Conservation (phyloP, 2,329 filamentous ascomycete species). For the Niveomyces coronatus region DNA sequence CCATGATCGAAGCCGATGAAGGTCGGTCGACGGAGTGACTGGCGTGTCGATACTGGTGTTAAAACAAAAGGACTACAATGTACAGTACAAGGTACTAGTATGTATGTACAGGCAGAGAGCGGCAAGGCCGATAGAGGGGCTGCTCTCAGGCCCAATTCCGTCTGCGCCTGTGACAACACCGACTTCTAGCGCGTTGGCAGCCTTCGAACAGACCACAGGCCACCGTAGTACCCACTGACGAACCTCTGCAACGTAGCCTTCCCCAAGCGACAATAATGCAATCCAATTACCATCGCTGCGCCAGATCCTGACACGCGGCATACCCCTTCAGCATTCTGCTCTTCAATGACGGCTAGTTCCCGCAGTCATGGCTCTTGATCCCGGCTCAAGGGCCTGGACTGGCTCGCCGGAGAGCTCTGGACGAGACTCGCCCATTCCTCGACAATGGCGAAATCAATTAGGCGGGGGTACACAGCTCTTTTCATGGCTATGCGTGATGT, state of each 20-base stretch:
- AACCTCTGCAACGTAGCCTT: conserved; percentile 15
- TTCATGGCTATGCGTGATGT: not conserved
- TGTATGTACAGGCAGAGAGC: too few species aligned
- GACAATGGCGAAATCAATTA: conserved; percentile 67
- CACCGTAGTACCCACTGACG: not conserved
- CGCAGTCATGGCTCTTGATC: conserved; percentile 53
- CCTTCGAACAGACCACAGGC: not conserved
- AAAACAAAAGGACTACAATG: too few species aligned
- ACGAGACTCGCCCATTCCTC: conserved; percentile 62
- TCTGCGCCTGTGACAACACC: not conserved
- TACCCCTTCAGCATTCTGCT: too few species aligned
- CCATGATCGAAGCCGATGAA: too few species aligned
- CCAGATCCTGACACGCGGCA: too few species aligned
- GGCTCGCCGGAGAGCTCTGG: conserved; percentile 76
- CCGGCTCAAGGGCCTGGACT: conserved; percentile 44
- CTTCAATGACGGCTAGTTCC: conserved; percentile 11
- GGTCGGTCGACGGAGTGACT: too few species aligned
- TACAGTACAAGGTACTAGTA: too few species aligned
- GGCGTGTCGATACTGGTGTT: too few species aligned
- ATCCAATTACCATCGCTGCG: too few species aligned
- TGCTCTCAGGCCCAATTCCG: not conserved
- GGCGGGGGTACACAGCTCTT: conserved; percentile 55
- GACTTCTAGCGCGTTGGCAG: too few species aligned
- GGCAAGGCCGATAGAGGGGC: conserved; percentile 5
- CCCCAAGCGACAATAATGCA: conserved; percentile 7